A percentile compares a stretch with the other conserved stretches of the same genome.
Evolutionary conservation across 345 rosid species (phyloP).

Genomic region (Eucalyptus leucophloia): DNA sequence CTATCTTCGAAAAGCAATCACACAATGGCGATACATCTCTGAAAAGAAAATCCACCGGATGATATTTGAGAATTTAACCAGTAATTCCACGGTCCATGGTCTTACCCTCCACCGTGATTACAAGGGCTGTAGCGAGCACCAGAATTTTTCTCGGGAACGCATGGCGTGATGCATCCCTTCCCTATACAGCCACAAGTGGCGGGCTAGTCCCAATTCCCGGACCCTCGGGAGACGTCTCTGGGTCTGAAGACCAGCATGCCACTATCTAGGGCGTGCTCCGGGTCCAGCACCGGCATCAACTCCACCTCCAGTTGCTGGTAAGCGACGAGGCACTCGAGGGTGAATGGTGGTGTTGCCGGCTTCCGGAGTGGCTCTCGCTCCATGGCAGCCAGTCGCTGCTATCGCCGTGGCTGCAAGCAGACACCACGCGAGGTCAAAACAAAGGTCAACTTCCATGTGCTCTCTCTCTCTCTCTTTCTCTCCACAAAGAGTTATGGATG

Average conservation of each 20-base stretch:
- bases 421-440: background rate
- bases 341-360: background rate
- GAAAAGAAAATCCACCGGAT: background rate
- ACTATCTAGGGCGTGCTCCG: background rate
- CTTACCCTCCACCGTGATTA: no score
- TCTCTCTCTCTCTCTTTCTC: background rate
- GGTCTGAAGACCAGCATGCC: background rate
- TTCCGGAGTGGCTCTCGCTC: background rate
- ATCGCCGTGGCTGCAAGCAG: background rate
- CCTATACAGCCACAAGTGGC: background rate
- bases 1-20: background rate
- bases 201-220: background rate
- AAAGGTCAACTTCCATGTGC: background rate
- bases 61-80: background rate
- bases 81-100: background rate
- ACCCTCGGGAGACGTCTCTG: rapidly evolving
- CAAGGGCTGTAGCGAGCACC: no score
- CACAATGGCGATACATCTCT: background rate
- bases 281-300: background rate
- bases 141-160: background rate
- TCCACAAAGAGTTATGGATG: background rate
- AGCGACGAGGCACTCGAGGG: background rate
- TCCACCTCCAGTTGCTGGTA: background rate
- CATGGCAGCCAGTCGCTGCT: background rate
- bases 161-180: background rate